Evolutionary conservation across 2,329 filamentous ascomycete genomes (phyloP), one percentile per base, ranked within the genome.

Genomic region (Diaporthe helianthi): DNA sequence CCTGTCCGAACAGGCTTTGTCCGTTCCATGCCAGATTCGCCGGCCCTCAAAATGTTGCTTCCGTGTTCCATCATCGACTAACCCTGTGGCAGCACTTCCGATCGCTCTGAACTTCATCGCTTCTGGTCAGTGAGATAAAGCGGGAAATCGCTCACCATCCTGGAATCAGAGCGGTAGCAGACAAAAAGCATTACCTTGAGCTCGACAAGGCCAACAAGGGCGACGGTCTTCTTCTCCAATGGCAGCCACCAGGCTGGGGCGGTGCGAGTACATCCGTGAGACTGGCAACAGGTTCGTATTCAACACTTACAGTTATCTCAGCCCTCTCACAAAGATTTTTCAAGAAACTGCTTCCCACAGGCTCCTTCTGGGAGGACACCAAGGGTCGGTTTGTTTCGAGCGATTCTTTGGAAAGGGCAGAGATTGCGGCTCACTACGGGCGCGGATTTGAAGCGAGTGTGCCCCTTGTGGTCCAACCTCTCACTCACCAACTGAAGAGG

Each of bases 71-170:
- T 58, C 46, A 33, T 33, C 38, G 58, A 13, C 65, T 72, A 29
- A 60, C 29, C 31, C 12, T 36, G 3, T 44, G 74, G 71, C 76
- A 96, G 93, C 91, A 73, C 83, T 93, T 73, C 93, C 93, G 75
- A 83, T 96, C 80, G 92, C 93, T 80, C 85, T 96, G 78, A 96
- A 96, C 83, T 96, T 96, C 84, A 92, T 96, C 83, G 93, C 93
- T 80, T 93, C 92, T 84, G 92, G 93, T 96, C 89, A 95, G 93
- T 95, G 67, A 81, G 80, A 80, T 79, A 78, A 77, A 76, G 76
- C 71, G 65, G 72, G 69, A 72, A 68, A 74, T 72, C 75, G 72
- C 73, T 75, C 73, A 71, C 74, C 74, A 71, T 73, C 72, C 76
- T 74, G 84, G 81, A 83, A 82, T 79, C 82, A 84, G 85, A 89